Evolutionary conservation across 208 protist genomes (phyloP), one percentile per base, ranked within the genome.

Genomic region (Leishmania tropica): DNA sequence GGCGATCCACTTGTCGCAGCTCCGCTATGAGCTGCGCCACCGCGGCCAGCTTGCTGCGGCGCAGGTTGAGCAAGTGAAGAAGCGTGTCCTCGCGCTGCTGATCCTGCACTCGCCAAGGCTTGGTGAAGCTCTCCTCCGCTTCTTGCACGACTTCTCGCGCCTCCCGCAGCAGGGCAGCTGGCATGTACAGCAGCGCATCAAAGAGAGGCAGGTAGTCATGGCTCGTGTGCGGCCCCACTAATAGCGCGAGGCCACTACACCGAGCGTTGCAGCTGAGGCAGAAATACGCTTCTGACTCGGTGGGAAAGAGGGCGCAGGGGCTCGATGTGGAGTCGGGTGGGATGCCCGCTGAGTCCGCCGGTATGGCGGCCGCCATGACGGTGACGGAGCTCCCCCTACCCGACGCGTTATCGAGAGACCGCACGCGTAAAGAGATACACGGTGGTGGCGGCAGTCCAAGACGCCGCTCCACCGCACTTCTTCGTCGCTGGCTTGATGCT

Each of bases 141-240:
- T 84, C 65, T 40, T 74, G 65, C n/a, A 87, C 67, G 10, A 88
- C 62, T 24, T 88, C 80, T 19, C 75, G 45, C 4, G 89, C 84
- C 56, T 93, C 89, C 15, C 91, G 77, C 47, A 81, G 83, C 35
- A 97, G 77, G 17, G 82, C 73, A 0, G 91, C 85, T 17, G 93
- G 93, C 70, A 95, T 70, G 83, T 83, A 83, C 31, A 77, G 47
- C 15, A 92, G 73, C 0, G 92, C 92, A n/a, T 92, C 85, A 7
- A 42, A 45, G 13, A 96, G 78, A 3, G 91, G 85, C 1, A 94
- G 84, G 58, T 90, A 85, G 79, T 85, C 85, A 87, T 97, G 94
- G 42, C 76, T 85, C 0, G 89, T 92, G 83, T 97, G 94, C 15
- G 88, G 83, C n/a, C 94, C 94, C 13, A 92, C 91, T 31, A 96